Percentiles rank a stretch among this genome's conserved stretches.
phyloP scores from a whole-genome alignment of 352 stramenopile genomes.

The Phytophthora palmivora region DNA sequence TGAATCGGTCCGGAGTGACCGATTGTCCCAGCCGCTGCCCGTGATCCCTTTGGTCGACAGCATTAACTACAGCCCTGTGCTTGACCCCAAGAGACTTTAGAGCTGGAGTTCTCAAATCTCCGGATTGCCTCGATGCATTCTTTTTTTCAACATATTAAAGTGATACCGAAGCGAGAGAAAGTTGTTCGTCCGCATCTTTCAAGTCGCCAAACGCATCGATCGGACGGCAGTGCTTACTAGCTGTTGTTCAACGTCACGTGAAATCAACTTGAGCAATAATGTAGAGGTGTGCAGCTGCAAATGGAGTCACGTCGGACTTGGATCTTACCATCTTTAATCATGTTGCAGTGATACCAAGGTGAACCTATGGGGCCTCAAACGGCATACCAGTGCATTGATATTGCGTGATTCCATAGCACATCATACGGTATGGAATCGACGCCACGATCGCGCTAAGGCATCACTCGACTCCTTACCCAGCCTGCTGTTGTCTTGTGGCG shows the following conservation, averaged over 20 bases:
- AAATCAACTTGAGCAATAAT: conserved; percentile 12
- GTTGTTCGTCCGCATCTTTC: conserved; percentile 33
- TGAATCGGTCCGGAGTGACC: conserved; percentile 8
- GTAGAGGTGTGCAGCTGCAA: conserved; percentile 16
- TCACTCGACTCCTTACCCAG: conserved; percentile 27
- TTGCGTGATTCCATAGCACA: conserved; percentile 18
- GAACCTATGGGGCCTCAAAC: conserved; percentile 9
- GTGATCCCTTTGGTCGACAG: conserved; percentile 19
- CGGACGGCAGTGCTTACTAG: conserved; percentile 17
- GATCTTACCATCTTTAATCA: conserved; percentile 28
- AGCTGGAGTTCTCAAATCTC: conserved; percentile 36
- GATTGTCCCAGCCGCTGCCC: conserved; percentile 23
- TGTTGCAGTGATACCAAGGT: conserved; percentile 27
- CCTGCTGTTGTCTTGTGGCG: conserved; percentile 17
- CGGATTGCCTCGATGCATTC: conserved; percentile 7
- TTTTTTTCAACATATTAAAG: conserved; percentile 17
- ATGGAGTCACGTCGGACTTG: conserved; percentile 16
- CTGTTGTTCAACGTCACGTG: background rate
- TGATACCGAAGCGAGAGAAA: conserved; percentile 6
- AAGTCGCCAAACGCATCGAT: conserved; percentile 23
- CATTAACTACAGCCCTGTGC: conserved; percentile 6
- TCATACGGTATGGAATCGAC: conserved; percentile 18
- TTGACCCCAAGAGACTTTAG: conserved; percentile 11
- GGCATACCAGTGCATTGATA: conserved; percentile 1
- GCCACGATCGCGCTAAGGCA: conserved; percentile 18